Conservation (phyloP, 2,329 filamentous ascomycete genomes). For the Aspergillus oerlinghausenensis region DNA sequence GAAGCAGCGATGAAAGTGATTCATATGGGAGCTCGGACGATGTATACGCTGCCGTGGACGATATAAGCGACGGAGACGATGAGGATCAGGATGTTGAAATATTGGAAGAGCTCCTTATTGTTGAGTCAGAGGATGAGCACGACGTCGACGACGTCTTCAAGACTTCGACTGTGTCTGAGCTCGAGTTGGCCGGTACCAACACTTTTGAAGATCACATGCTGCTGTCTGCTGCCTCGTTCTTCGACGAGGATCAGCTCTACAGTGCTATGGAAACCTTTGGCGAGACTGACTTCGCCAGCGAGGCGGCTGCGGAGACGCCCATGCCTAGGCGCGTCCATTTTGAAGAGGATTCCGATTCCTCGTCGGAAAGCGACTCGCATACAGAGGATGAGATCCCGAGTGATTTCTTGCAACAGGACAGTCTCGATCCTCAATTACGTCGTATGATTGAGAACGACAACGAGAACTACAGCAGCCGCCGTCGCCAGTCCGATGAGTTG, state of each 20-base stretch:
- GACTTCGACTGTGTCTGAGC: conserved; percentile 20
- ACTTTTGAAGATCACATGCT: conserved; percentile 40
- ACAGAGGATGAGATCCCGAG: conserved; percentile 65
- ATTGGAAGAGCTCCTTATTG: conserved; percentile 72
- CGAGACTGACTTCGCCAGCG: conserved; percentile 33
- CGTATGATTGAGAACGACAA: conserved; percentile 67
- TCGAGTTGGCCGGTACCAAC: conserved; percentile 53
- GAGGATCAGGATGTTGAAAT: conserved; percentile 74
- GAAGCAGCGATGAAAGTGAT: conserved; percentile 28
- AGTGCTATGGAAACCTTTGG: conserved; percentile 36
- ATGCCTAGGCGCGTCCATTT: conserved; percentile 68
- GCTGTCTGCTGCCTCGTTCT: conserved; percentile 38
- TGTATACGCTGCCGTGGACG: conserved; percentile 71
- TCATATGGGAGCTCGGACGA: conserved; percentile 54
- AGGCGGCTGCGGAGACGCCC: conserved; percentile 38
- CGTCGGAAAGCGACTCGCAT: conserved; percentile 52
- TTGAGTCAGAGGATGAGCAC: conserved; percentile 42
- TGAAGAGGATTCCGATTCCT: conserved; percentile 56
- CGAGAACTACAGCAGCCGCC: conserved; percentile 23
- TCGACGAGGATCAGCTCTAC: conserved; percentile 41
- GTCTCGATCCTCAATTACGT: conserved; percentile 67
- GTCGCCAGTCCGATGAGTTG: conserved; percentile 35
- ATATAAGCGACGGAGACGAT: conserved; percentile 74
- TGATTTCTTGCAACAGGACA: conserved; percentile 71
- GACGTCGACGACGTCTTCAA: conserved; percentile 19